These are phyloP conservation scores for Areca catechu DNA, from an alignment of 176 grass and related monocot species.

Conservation along the genomic window DNA sequence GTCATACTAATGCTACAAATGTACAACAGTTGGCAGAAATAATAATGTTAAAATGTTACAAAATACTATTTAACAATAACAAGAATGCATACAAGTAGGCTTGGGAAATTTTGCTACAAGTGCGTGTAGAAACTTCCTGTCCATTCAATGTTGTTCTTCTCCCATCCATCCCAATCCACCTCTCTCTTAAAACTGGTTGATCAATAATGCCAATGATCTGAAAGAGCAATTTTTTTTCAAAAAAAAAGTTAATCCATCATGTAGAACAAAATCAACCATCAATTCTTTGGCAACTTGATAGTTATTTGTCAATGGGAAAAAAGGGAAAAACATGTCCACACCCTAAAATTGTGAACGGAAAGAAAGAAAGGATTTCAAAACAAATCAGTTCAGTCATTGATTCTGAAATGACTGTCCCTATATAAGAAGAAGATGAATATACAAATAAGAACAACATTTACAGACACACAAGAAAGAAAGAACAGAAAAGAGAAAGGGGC, in stretches of 20 bases:
- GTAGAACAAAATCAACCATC: background rate
- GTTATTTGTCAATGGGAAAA: too few relatives aligned
- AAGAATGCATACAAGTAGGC: slow-evolving; percentile 75
- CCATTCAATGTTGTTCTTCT: slow-evolving; percentile 80
- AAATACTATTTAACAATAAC: background rate
- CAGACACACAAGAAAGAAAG: too few relatives aligned
- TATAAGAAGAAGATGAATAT: too few relatives aligned
- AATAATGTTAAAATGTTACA: background rate
- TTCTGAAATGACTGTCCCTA: too few relatives aligned
- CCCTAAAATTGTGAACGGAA: too few relatives aligned
- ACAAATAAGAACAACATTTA: too few relatives aligned
- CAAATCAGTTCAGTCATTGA: too few relatives aligned
- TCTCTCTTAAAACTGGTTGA: slow-evolving; percentile 71
- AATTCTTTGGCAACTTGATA: too few relatives aligned
- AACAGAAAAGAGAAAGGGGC: too few relatives aligned
- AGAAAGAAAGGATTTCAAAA: too few relatives aligned
- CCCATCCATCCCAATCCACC: slow-evolving; percentile 72
- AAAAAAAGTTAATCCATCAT: background rate
- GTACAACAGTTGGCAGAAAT: background rate
- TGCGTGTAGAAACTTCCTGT: slow-evolving; percentile 50
- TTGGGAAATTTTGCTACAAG: slow-evolving; percentile 60
- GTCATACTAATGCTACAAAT: background rate
- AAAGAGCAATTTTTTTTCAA: background rate
- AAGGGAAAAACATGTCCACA: too few relatives aligned
- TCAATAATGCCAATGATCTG: slow-evolving; percentile 87